These are phyloP conservation scores for Rubroshorea leprosula DNA, from an alignment of 345 rosid species.

Conservation along the genomic window DNA sequence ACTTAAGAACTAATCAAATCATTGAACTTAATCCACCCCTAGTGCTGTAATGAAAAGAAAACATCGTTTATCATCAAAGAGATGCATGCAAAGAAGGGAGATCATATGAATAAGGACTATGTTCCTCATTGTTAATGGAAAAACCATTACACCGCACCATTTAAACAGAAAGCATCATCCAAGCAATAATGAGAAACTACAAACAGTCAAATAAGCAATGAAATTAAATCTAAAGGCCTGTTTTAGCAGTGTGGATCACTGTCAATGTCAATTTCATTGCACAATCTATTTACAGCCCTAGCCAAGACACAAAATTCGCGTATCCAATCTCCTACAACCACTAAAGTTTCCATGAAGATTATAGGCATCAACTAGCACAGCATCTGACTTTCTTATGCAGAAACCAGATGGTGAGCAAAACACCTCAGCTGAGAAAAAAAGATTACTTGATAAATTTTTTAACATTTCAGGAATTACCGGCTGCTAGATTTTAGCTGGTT, in stretches of 20 bases:
- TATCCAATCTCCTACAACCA: conserved; percentile 20
- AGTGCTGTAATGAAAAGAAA: no score
- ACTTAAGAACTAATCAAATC: no score
- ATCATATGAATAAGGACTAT: not conserved
- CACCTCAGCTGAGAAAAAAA: conserved; percentile 9
- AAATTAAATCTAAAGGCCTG: conserved; percentile 10
- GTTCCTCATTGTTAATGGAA: no score
- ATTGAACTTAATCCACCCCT: no score
- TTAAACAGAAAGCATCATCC: conserved; percentile 1
- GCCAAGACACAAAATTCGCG: conserved; percentile 27
- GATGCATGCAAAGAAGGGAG: not conserved
- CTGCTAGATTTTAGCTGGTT: conserved; percentile 13
- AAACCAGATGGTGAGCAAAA: conserved; percentile 17
- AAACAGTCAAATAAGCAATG: conserved; percentile 5
- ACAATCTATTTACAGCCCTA: conserved; percentile 41
- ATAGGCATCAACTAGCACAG: conserved; percentile 1
- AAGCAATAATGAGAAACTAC: conserved; percentile 5
- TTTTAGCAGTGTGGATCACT: conserved; percentile 13
- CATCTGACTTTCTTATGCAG: conserved; percentile 10
- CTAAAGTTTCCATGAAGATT: conserved; percentile 16
- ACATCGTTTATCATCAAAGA: no score
- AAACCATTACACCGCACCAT: not conserved
- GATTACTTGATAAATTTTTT: conserved; percentile 12
- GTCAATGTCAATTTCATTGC: conserved; percentile 20
- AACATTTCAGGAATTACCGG: conserved; percentile 20